phyloP scores from a whole-genome alignment of 1,139 yeast genomes.

The Zygosaccharomyces pseudobailii region DNA sequence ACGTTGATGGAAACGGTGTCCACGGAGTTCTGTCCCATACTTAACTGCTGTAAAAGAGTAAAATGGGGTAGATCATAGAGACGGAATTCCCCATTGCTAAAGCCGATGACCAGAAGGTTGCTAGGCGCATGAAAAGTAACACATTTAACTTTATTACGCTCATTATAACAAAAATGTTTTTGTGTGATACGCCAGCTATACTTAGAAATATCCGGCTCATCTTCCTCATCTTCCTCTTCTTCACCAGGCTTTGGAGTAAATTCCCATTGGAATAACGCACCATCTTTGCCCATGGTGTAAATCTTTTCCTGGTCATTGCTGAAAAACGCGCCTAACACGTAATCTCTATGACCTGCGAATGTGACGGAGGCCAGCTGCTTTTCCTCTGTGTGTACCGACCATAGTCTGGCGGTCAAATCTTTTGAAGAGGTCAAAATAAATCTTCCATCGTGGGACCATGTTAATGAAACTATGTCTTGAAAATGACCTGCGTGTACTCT shows the following conservation, averaged over 20 bases:
- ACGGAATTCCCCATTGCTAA: conserved; percentile 84
- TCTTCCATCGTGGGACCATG: conserved; percentile 90
- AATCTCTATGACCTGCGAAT: conserved; percentile 88
- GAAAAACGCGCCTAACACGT: conserved; percentile 83
- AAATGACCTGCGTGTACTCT: conserved; percentile 91
- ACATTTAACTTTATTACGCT: conserved; percentile 65
- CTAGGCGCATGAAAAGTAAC: conserved; percentile 75
- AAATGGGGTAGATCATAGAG: conserved; percentile 84
- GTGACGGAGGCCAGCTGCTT: conserved; percentile 72
- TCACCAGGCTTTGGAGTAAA: conserved; percentile 53
- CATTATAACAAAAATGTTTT: conserved; percentile 69
- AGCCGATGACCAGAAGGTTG: conserved; percentile 81
- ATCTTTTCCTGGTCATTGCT: conserved; percentile 79
- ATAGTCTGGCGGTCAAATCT: conserved; percentile 86
- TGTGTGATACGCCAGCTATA: conserved; percentile 79
- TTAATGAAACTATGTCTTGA: conserved; percentile 67
- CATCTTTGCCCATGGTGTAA: conserved; percentile 90
- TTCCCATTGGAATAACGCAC: conserved; percentile 92
- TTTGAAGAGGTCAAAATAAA: conserved; percentile 82
- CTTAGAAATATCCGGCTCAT: conserved; percentile 35
- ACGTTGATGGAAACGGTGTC: conserved; percentile 74
- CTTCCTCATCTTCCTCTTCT: conserved; percentile 39
- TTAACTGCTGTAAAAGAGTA: conserved; percentile 73
- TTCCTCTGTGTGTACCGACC: conserved; percentile 70
- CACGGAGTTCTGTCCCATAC: conserved; percentile 89